Base-by-base conservation (phyloP, 257 asterid genomes). In the Schizonepeta tenuifolia region DNA sequence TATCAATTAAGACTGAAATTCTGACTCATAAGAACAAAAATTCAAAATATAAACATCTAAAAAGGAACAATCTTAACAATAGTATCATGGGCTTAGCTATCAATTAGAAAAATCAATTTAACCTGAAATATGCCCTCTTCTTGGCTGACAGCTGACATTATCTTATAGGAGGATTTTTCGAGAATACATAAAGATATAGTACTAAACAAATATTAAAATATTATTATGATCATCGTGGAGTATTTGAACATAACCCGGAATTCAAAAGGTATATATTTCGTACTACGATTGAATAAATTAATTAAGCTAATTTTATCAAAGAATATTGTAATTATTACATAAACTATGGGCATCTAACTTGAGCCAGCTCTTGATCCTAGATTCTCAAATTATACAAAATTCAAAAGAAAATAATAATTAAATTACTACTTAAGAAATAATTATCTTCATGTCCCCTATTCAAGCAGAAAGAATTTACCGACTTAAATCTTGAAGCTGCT, bases 361-460 rank as follows among this genome's bases (percentile, higher is more conserved):
- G 17, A 43, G 57, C 40, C 12, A n/a, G 65, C 76, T 35, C 83
- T 56, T 47, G 74, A 79, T 79, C 80, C 75, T 64, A 69, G 70
- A 74, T 55, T n/a, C 36, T 47, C 36, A 22, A 3, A 14, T 28
- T n/a, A 21, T 54, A 41, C 12, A 15, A 31, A 67, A 53, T 21
- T 36, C 13, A 70, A 0, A 43, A 57, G 22, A 50, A 33, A 69
- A 61, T 21, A 49, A 38, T 20, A 61, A 53, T 12, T 22, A 26
- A 61, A 62, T 33, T 62, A 28, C 26, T 62, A 28, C 26, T 18
- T 41, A 53, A 2, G 65, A 5, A 18, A 1, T 28, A 73, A 67
- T 57, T 47, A n/a, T 51, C 49, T 24, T 22, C 65, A 72, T 36
- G 26, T 66, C 5, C 7, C 69, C 20, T 12, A 53, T 22, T 65